phyloP scores from a whole-genome alignment of 805 yeast species.

The Myxozyma lipomycoides region DNA sequence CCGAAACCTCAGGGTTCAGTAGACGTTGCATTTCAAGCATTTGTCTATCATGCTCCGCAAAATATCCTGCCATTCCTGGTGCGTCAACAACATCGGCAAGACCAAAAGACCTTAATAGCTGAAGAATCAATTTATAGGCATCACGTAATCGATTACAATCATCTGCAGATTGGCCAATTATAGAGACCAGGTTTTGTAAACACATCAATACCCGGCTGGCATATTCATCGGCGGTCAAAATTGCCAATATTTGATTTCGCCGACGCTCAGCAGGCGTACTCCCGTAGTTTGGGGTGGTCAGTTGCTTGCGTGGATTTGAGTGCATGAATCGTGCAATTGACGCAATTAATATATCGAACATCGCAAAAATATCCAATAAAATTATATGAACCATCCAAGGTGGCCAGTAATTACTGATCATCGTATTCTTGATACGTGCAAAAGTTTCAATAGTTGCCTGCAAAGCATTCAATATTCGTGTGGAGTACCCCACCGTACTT shows the following conservation, averaged over 20 bases:
- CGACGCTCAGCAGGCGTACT: background rate
- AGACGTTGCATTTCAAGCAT: constrained; percentile 2
- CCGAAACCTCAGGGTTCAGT: background rate
- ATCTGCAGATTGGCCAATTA: constrained; percentile 10
- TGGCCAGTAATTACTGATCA: constrained; percentile 11
- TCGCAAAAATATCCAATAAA: constrained; percentile 4
- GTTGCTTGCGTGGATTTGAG: background rate
- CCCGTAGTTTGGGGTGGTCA: background rate
- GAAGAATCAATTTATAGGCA: constrained; percentile 10
- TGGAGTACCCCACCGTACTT: background rate
- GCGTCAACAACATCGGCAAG: constrained; percentile 16
- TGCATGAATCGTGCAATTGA: background rate
- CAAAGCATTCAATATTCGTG: constrained; percentile 11
- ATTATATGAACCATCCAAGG: constrained; percentile 14
- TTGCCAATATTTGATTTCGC: constrained; percentile 4
- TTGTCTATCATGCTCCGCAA: constrained; percentile 2
- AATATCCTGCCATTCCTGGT: constrained; percentile 3
- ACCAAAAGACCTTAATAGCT: constrained; percentile 10
- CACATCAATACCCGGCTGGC: constrained; percentile 1
- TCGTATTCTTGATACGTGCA: constrained; percentile 1
- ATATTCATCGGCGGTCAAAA: constrained; percentile 4
- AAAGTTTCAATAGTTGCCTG: constrained; percentile 2
- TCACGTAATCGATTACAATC: constrained; percentile 15
- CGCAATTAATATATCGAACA: constrained; percentile 12
- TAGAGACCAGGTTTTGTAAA: constrained; percentile 4